Conservation (phyloP, 1,284 basidiomycete genomes). For the Pascua sp. region DNA sequence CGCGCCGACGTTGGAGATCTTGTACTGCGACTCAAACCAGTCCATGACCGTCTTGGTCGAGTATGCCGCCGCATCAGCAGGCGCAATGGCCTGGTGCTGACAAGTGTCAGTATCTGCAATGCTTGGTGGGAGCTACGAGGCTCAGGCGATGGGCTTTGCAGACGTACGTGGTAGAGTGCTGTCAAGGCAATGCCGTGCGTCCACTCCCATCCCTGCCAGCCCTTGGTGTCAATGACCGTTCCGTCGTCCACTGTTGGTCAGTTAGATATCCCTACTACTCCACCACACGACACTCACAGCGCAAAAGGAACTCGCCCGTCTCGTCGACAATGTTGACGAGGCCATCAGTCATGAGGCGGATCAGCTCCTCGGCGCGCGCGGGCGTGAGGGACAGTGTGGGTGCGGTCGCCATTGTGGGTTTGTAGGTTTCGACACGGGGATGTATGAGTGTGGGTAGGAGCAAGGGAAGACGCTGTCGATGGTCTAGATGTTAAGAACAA, state of each 20-base stretch:
- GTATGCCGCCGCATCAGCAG: slow-evolving; percentile 51
- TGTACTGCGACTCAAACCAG: slow-evolving; percentile 60
- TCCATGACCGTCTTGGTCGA: slow-evolving; percentile 54
- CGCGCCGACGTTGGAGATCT: slow-evolving; percentile 52
- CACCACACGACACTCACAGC: slow-evolving; percentile 28
- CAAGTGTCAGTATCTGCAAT: slow-evolving; percentile 47
- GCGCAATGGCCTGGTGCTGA: slow-evolving; percentile 36
- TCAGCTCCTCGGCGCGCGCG: slow-evolving; percentile 40
- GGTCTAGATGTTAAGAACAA: too few relatives aligned
- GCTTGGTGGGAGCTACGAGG: slow-evolving; percentile 28
- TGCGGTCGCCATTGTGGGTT: not conserved
- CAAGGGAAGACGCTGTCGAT: not conserved
- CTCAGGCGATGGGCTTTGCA: not conserved
- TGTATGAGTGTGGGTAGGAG: not conserved
- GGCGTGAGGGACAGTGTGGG: slow-evolving; percentile 16
- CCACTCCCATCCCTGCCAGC: slow-evolving; percentile 66
- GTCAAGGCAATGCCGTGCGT: slow-evolving; percentile 55
- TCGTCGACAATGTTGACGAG: slow-evolving; percentile 62
- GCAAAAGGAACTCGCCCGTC: slow-evolving; percentile 59
- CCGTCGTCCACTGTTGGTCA: slow-evolving; percentile 54
- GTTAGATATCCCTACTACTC: not conserved
- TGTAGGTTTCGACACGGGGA: too few relatives aligned
- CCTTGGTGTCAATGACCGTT: slow-evolving; percentile 63
- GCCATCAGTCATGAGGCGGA: slow-evolving; percentile 57
- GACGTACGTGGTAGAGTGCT: slow-evolving; percentile 21